Base-by-base conservation (phyloP, 441 rosid species). In the Sinapis alba region DNA sequence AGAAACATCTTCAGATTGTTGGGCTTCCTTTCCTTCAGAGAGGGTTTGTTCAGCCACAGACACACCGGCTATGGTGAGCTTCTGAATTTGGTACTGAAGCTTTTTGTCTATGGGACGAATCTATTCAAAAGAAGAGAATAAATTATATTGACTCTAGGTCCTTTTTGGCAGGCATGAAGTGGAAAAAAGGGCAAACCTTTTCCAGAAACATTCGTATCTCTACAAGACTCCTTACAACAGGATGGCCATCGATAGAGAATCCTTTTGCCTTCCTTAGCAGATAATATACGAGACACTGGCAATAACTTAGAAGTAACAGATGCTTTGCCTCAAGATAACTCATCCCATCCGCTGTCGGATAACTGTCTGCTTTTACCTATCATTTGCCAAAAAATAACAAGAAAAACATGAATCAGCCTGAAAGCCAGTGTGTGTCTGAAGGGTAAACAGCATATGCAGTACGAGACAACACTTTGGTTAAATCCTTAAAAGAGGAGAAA, bases 241-340 rank as follows among this genome's bases (percentile, higher is more conserved):
- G 93, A 84, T 95, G 99, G 6, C 88, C 89, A 77, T 89, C 86
- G 30, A 95, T 85, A 3, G 97, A 84, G 54, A 81, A 83, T 64
- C 99, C 99, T 76, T 87, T 85, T 6, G 93, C 93, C 81, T 95
- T 95, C 69, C 87, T 86, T 47, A 95, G 92, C 56, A 89, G 74
- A 82, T 89, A 92, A 80, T 88, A 89, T 7, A 88, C 95, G 53
- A 92, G 82, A 7, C 90, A 89, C 67, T 94, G 94, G 71, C 99
- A 92, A 82, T 92, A 94, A 78, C 77, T 85, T 67, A 94, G 75
- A 32, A 92, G 98, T 82, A 92, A 68, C 67, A 92, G 81, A 84
- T 94, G 88, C 77, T 94, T 94, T 1, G 93, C 88, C 75, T 94
- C 99, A 11, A 91, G 93, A 81, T 88, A 93, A 86, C 93, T 93